phyloP scores from a whole-genome alignment of 1,284 basidiomycete species.

The Gomphus bonarii region DNA sequence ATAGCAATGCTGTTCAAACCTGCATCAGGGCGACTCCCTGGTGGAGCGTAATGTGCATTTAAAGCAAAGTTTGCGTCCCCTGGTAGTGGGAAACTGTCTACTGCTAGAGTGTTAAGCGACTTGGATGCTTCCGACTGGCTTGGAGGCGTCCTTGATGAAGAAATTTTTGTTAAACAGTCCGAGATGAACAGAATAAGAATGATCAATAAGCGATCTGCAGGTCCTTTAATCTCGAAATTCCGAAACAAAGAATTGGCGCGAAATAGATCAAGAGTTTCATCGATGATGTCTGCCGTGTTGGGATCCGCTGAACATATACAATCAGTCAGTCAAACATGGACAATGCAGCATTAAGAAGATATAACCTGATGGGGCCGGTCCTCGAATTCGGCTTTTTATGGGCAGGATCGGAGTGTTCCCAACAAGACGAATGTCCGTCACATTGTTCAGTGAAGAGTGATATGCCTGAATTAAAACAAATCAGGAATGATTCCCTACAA shows the following conservation, averaged over 20 bases:
- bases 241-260: conserved; percentile 98
- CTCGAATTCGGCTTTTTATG: conserved; percentile 84
- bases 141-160: conserved; percentile 52
- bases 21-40: conserved; percentile 68
- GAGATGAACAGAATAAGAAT: conserved; percentile 97
- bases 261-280: conserved; percentile 95
- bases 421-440: conserved; percentile 69
- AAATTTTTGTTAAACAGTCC: conserved; percentile 90
- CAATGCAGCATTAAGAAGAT: conserved; percentile 7
- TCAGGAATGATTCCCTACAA: not conserved
- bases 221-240: conserved; percentile 99
- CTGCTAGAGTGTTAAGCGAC: conserved; percentile 80
- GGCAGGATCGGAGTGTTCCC: conserved; percentile 91
- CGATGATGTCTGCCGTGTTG: conserved; percentile 80
- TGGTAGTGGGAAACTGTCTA: conserved; percentile 89
- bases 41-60: conserved; percentile 85
- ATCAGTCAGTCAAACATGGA: conserved; percentile 6
- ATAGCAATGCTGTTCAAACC: conserved; percentile 43
- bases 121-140: conserved; percentile 84
- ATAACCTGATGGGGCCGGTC: conserved; percentile 80
- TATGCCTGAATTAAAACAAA: conserved; percentile 59
- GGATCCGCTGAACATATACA: conserved; percentile 50
- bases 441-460: conserved; percentile 91
- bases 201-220: conserved; percentile 93
- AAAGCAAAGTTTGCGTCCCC: conserved; percentile 94